Conservation (phyloP, 1,284 basidiomycete species). For the Fistulinella cinereoalba region DNA sequence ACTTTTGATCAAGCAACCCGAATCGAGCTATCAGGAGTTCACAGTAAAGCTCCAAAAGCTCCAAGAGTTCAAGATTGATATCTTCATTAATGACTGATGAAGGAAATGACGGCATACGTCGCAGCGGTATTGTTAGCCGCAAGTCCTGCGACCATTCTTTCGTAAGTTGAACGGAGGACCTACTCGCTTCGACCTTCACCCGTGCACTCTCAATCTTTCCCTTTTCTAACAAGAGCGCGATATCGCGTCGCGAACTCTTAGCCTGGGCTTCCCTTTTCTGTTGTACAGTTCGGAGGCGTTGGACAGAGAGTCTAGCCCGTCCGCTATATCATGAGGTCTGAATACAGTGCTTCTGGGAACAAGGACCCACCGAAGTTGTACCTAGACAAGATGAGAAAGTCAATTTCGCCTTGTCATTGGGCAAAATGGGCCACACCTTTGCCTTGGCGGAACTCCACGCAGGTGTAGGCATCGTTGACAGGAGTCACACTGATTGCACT, state of each 20-base stretch:
- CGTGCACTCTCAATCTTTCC: conserved; percentile 81
- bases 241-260: conserved; percentile 77
- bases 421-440: conserved; percentile 44
- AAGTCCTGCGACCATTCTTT: conserved; percentile 1
- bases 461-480: conserved; percentile 45
- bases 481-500: not conserved
- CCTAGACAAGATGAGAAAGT: conserved; percentile 38
- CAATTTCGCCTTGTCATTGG: not conserved
- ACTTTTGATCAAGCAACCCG: conserved; percentile 85
- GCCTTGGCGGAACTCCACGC: conserved; percentile 69
- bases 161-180: conserved; percentile 27
- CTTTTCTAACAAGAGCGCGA: conserved; percentile 74
- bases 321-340: conserved; percentile 2
- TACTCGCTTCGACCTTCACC: conserved; percentile 79
- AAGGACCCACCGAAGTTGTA: conserved; percentile 58
- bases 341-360: not conserved
- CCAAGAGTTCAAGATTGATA: conserved; percentile 81
- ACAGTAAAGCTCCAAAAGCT: conserved; percentile 90
- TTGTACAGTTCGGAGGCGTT: conserved; percentile 85
- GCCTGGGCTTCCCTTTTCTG: conserved; percentile 94
- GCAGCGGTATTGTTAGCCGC: conserved; percentile 4
- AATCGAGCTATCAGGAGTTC: conserved; percentile 93
- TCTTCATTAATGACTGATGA: conserved; percentile 79
- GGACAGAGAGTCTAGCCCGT: conserved; percentile 75
- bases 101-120: not conserved